These are phyloP conservation scores for Penicillium samsonianum DNA, from an alignment of 495 filamentous ascomycete species.

Conservation along the genomic window DNA sequence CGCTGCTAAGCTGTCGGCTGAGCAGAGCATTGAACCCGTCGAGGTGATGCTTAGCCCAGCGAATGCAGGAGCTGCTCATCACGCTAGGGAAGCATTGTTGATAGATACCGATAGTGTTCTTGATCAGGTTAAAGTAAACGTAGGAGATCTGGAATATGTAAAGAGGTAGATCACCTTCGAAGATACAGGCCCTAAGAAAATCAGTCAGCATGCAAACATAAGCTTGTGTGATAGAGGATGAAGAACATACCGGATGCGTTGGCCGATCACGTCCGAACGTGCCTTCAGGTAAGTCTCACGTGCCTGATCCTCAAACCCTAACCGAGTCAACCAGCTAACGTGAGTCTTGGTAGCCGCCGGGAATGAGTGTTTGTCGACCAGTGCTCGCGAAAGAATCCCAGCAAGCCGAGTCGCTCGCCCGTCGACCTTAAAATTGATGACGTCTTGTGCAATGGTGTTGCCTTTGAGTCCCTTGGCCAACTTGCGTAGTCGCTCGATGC, in stretches of 20 bases:
- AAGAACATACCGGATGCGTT: constrained; percentile 72
- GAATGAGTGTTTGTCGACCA: constrained; percentile 73
- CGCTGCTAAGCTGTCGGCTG: constrained; percentile 77
- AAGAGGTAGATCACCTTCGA: constrained; percentile 85
- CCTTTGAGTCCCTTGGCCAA: constrained; percentile 78
- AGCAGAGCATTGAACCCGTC: constrained; percentile 86
- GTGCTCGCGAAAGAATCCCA: constrained; percentile 66
- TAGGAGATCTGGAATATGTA: constrained; percentile 97
- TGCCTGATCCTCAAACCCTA: constrained; percentile 89
- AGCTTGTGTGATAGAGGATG: neutral
- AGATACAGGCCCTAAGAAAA: constrained; percentile 74
- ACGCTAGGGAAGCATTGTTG: constrained; percentile 83
- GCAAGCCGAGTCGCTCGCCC: constrained; percentile 81
- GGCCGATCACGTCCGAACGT: constrained; percentile 71
- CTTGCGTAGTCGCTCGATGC: constrained; percentile 78
- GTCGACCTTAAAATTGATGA: constrained; percentile 86
- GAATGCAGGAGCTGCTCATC: constrained; percentile 89
- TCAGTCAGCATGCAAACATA: constrained; percentile 31
- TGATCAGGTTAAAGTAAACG: constrained; percentile 92
- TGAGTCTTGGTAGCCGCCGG: constrained; percentile 69
- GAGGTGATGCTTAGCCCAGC: constrained; percentile 92
- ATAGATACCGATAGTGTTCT: constrained; percentile 85
- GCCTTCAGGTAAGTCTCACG: constrained; percentile 83
- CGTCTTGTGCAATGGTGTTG: constrained; percentile 81
- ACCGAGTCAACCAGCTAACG: constrained; percentile 75